Conservation (phyloP, 106 monocot species). For the Acorus calamus region DNA sequence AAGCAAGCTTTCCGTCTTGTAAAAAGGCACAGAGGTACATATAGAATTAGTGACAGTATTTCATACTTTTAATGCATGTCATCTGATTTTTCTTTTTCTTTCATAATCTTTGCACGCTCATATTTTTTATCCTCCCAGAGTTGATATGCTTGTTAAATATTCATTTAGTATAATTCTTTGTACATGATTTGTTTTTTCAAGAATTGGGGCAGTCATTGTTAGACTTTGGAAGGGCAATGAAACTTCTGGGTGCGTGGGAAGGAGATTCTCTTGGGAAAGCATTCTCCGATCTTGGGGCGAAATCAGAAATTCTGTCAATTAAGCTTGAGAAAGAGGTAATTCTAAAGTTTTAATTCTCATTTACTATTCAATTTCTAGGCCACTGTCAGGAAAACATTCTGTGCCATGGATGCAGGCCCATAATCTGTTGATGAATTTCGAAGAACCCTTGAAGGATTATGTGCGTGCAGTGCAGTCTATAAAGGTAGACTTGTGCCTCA, state of each 20-base stretch:
- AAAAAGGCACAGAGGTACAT: constrained; percentile 79
- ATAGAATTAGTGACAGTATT: background rate
- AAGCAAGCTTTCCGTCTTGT: constrained; percentile 96
- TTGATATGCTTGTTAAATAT: too few relatives aligned
- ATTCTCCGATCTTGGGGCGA: constrained; percentile 82
- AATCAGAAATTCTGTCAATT: constrained; percentile 65
- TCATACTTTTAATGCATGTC: background rate
- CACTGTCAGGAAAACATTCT: background rate
- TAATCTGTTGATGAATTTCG: constrained; percentile 91
- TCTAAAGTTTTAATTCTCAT: constrained; percentile 3
- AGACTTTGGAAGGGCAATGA: constrained; percentile 96
- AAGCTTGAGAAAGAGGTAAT: constrained; percentile 89
- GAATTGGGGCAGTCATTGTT: constrained; percentile 84
- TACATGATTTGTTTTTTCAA: constrained; percentile 1
- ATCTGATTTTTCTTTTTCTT: background rate
- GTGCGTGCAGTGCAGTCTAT: constrained; percentile 91
- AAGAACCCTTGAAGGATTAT: constrained; percentile 98
- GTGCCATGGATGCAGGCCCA: constrained; percentile 44
- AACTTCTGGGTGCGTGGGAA: constrained; percentile 85
- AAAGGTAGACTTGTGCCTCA: constrained; percentile 42
- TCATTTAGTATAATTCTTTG: too few relatives aligned
- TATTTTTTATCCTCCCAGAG: too few relatives aligned
- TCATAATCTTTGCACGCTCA: too few relatives aligned
- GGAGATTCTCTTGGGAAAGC: constrained; percentile 80
- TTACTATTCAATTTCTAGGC: background rate